Base-by-base conservation (phyloP, 169 alveolate species). In the Cryptosporidium meleagridis region DNA sequence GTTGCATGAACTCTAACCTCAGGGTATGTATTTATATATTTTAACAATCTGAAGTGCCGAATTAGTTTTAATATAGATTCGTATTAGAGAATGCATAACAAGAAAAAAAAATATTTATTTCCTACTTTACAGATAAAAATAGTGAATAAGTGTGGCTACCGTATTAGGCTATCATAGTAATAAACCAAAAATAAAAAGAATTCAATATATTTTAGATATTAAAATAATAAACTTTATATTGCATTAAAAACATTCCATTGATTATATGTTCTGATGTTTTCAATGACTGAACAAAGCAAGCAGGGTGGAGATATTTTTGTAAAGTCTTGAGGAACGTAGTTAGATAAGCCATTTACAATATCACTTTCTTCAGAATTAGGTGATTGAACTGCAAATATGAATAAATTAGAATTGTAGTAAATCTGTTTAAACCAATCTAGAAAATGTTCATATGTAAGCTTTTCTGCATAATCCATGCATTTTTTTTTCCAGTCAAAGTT, bases 331-430 rank as follows among this genome's bases (percentile, higher is more conserved):
- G 86, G 86, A 18, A 52, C 53, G 51, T 31, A 73, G 21, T 55
- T 59, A 5, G 62, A 18, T 29, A 73, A 53, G 0, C 9, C 16
- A 12, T 73, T 16, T 2, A 73, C 33, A 23, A 23, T 10, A 35
- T 29, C 10, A 7, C 21, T 58, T 7, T 73, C 52, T 1, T 31
- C 51, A 16, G 69, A 55, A 39, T 44, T 80, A 14, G 61, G 68
- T 23, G 73, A 80, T 65, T 80, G 75, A 45, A 80, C 16, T 41
- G 75, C 65, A 8, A 62, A 33, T 53, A 80, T 21, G 7, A 62
- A 41, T 1, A 18, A 6, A 29, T 62, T 41, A 0, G 73, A 62
- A 9, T 26, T 35, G 35, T 21, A 2, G 52, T 62, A 62, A 4
- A 62, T 39, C 1, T 23, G n/a, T n/a, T 51, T 62, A 45, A 61